phyloP scores from a whole-genome alignment of 495 filamentous ascomycete species.

The Annulohypoxylon maeteangense region DNA sequence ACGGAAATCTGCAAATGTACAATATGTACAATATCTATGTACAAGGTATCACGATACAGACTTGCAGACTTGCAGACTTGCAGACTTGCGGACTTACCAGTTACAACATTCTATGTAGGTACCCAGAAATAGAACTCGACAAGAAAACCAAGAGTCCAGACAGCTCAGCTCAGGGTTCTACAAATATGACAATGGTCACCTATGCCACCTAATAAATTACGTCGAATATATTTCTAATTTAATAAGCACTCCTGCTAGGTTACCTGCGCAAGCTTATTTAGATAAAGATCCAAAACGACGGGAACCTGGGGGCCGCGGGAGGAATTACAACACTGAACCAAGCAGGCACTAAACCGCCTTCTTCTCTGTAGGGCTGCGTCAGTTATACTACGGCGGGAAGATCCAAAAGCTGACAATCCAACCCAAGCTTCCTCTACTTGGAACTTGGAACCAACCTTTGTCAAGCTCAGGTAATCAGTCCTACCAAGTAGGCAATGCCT shows the following conservation, averaged over 20 bases:
- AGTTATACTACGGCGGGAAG: slow-evolving; percentile 43
- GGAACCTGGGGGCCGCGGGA: slow-evolving; percentile 32
- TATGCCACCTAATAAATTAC: slow-evolving; percentile 2
- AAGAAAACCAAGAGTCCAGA: background rate
- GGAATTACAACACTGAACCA: slow-evolving; percentile 39
- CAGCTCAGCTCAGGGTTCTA: slow-evolving; percentile 11
- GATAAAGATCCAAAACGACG: slow-evolving; percentile 36
- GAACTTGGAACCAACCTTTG: slow-evolving; percentile 30
- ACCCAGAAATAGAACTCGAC: slow-evolving; percentile 24
- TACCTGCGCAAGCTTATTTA: slow-evolving; percentile 32
- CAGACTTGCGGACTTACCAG: background rate
- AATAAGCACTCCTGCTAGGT: slow-evolving; percentile 21
- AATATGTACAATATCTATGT: background rate
- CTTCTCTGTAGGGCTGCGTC: slow-evolving; percentile 49
- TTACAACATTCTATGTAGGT: no score
- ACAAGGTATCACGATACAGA: background rate
- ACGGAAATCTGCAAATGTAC: slow-evolving; percentile 1
- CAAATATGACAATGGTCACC: background rate
- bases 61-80: background rate
- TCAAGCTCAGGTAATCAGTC: slow-evolving; percentile 39
- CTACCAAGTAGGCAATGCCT: slow-evolving; percentile 1
- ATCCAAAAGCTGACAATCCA: slow-evolving; percentile 42
- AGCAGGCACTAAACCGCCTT: slow-evolving; percentile 15
- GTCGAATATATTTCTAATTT: slow-evolving; percentile 10
- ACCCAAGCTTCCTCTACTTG: slow-evolving; percentile 27